phyloP scores from a whole-genome alignment of 1,284 basidiomycete genomes.

The Trametes polyzona region DNA sequence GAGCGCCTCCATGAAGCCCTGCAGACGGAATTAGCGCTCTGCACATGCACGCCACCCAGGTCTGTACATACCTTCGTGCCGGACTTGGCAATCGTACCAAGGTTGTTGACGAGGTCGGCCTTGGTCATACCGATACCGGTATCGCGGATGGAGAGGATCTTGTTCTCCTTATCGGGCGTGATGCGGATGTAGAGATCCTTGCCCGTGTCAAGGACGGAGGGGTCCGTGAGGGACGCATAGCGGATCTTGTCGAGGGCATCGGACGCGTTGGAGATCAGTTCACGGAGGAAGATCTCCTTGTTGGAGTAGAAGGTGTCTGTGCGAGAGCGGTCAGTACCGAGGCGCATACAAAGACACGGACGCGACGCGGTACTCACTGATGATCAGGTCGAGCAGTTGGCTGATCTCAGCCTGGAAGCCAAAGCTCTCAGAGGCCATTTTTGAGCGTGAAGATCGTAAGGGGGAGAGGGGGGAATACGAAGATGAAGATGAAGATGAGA shows the following conservation, averaged over 20 bases:
- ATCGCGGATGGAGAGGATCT: constrained; percentile 90
- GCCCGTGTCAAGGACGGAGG: constrained; percentile 82
- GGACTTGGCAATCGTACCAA: constrained; percentile 99
- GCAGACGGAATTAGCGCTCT: constrained; percentile 15
- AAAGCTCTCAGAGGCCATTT: constrained; percentile 83
- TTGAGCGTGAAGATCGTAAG: constrained; percentile 25
- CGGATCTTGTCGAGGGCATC: constrained; percentile 99
- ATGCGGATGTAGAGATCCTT: constrained; percentile 95
- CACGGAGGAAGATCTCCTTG: constrained; percentile 98
- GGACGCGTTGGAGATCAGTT: constrained; percentile 90
- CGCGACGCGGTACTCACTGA: constrained; percentile 59
- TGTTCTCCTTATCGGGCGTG: constrained; percentile 95
- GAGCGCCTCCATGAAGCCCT: constrained; percentile 98
- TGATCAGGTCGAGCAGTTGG: constrained; percentile 90
- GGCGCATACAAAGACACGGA: constrained; percentile 2
- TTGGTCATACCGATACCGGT: constrained; percentile 99
- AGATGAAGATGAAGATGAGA: constrained; percentile 15
- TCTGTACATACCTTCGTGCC: constrained; percentile 76
- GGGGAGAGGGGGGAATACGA: constrained; percentile 12
- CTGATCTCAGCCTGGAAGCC: constrained; percentile 98
- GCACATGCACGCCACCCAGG: background rate
- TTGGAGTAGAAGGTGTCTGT: constrained; percentile 97
- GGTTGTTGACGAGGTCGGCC: constrained; percentile 98
- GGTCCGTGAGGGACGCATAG: constrained; percentile 91
- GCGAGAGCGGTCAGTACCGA: constrained; percentile 18